Evolutionary conservation across 305 asterid species (phyloP).

Genomic region (Fraxinus paxiana): DNA sequence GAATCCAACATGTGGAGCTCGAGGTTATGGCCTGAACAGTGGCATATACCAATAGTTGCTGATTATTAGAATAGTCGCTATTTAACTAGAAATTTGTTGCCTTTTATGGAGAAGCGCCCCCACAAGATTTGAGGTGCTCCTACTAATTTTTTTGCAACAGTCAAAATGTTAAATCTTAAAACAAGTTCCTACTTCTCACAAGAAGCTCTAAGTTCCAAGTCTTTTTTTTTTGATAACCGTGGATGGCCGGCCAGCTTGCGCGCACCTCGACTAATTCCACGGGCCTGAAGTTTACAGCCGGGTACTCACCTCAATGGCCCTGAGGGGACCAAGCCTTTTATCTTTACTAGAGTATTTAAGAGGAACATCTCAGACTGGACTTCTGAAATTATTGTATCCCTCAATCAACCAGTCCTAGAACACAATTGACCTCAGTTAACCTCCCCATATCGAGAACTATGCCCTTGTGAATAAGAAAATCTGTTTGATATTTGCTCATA

Average conservation of each 20-base stretch:
- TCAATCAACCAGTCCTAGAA: not conserved
- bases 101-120: not conserved
- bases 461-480: not conserved
- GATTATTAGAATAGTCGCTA: not conserved
- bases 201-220: not conserved
- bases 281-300: too few relatives aligned
- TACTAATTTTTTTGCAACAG: not conserved
- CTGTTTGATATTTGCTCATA: not conserved
- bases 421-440: not conserved
- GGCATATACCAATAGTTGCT: not conserved
- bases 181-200: not conserved
- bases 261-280: too few relatives aligned
- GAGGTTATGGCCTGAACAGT: not conserved
- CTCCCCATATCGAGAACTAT: not conserved
- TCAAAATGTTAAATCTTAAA: not conserved
- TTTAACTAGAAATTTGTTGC: not conserved
- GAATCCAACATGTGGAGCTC: not conserved
- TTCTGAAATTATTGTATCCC: not conserved
- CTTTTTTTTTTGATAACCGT: too few relatives aligned
- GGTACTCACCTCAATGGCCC: too few relatives aligned
- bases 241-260: too few relatives aligned
- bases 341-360: not conserved
- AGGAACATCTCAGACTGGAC: not conserved
- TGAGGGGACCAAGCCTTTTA: not conserved
- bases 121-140: not conserved